Conservation (phyloP, 2,329 filamentous ascomycete species). For the Harringtonia lauricola region DNA sequence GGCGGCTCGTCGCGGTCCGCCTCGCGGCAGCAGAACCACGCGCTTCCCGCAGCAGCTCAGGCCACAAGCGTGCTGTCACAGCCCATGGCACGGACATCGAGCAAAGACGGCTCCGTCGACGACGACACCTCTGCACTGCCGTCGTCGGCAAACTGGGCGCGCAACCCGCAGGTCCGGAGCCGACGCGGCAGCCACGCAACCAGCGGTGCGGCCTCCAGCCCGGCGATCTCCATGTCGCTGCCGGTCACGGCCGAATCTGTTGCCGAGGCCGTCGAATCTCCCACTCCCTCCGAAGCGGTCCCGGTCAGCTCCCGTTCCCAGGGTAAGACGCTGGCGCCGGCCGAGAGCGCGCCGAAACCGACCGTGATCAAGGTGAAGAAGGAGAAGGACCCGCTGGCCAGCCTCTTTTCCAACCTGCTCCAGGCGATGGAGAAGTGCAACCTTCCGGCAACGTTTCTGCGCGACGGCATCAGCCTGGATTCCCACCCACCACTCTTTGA, state of each 20-base stretch:
- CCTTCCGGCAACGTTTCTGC: slow-evolving; percentile 18
- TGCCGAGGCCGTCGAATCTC: slow-evolving; percentile 30
- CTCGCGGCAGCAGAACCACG: slow-evolving; percentile 39
- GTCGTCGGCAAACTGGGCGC: slow-evolving; percentile 87
- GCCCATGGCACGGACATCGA: slow-evolving; percentile 65
- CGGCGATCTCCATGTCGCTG: slow-evolving; percentile 53
- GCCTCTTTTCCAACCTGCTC: slow-evolving; percentile 23
- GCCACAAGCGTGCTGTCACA: slow-evolving; percentile 28
- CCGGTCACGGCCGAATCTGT: slow-evolving; percentile 40
- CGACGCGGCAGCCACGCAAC: slow-evolving; percentile 70
- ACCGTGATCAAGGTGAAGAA: slow-evolving; percentile 1
- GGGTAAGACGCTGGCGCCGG: slow-evolving; percentile 4
- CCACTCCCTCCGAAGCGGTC: slow-evolving; percentile 19
- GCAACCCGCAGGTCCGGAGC: slow-evolving; percentile 53
- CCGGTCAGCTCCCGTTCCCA: slow-evolving; percentile 11
- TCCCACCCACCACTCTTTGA: slow-evolving; percentile 72
- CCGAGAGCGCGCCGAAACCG: neutral
- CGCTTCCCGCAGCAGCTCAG: slow-evolving; percentile 12
- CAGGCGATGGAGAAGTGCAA: slow-evolving; percentile 25
- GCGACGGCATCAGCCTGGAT: slow-evolving; percentile 14
- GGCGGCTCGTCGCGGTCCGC: slow-evolving; percentile 41
- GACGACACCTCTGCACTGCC: slow-evolving; percentile 87
- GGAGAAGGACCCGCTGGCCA: slow-evolving; percentile 11
- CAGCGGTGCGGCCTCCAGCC: slow-evolving; percentile 72
- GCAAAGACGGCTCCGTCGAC: slow-evolving; percentile 62